Conservation (phyloP, 495 filamentous ascomycete genomes). For the Venustampulla echinocandica region DNA sequence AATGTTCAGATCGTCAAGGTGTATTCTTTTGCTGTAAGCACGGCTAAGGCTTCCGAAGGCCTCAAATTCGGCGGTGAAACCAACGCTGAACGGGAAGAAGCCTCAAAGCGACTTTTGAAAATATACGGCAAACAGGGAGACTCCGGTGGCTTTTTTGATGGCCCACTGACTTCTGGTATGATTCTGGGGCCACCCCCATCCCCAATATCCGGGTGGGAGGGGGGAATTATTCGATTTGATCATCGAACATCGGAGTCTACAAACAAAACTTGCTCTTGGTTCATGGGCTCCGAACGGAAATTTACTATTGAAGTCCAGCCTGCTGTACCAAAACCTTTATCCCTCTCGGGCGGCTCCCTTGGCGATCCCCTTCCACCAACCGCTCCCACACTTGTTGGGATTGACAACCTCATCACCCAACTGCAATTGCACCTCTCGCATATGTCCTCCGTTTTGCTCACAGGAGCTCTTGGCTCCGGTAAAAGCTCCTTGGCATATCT, state of each 20-base stretch:
- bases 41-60: constrained; percentile 46
- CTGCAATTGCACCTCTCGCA: constrained; percentile 65
- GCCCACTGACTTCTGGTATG: constrained; percentile 84
- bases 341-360: constrained; percentile 35
- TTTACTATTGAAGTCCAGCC: constrained; percentile 63
- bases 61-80: constrained; percentile 86
- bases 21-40: constrained; percentile 60
- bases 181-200: constrained; percentile 45
- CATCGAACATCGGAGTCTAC: constrained; percentile 24
- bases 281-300: constrained; percentile 65
- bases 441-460: constrained; percentile 79
- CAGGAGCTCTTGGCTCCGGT: constrained; percentile 80
- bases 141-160: constrained; percentile 60
- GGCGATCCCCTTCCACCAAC: constrained; percentile 45
- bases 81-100: constrained; percentile 62
- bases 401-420: constrained; percentile 66
- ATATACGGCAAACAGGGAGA: constrained; percentile 44
- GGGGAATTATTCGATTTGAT: constrained; percentile 73
- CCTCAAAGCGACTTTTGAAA: constrained; percentile 44
- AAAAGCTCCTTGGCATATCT: constrained; percentile 64
- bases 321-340: constrained; percentile 52
- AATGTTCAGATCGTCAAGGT: constrained; percentile 54
- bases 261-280: constrained; percentile 57
- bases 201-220: constrained; percentile 48
- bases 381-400: constrained; percentile 66